Percentiles rank a stretch among this genome's conserved stretches.
Conservation (phyloP, 2,329 filamentous ascomycete species). For the Colletotrichum lentis region DNA sequence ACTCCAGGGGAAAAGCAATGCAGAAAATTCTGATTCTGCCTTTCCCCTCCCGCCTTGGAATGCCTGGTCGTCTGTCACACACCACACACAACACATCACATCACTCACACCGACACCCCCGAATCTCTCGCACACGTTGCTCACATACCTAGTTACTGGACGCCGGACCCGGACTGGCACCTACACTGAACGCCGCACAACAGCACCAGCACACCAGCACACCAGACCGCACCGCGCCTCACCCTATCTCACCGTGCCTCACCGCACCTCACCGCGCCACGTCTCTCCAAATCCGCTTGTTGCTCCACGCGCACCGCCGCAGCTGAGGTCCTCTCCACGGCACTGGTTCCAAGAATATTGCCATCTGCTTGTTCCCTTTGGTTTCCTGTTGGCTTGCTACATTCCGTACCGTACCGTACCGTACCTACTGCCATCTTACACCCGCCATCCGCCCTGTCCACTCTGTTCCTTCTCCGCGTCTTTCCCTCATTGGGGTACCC, state of each 20-base stretch:
- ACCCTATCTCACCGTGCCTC: neutral
- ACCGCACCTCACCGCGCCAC: neutral
- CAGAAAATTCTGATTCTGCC: conserved; percentile 30
- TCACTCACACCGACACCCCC: conserved; percentile 13
- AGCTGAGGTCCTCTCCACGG: conserved; percentile 16
- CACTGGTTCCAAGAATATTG: conserved; percentile 1
- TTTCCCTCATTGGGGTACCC: conserved; percentile 11
- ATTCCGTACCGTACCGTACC: conserved; percentile 5
- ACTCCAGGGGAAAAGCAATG: conserved; percentile 14
- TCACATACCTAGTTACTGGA: conserved; percentile 4
- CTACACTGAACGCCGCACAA: conserved; percentile 5
- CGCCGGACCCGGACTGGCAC: conserved; percentile 1
- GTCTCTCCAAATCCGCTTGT: conserved; percentile 22
- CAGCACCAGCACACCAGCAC: conserved; percentile 1
- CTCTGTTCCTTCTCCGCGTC: neutral
- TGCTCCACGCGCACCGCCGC: conserved; percentile 33
- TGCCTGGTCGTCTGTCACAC: conserved; percentile 24
- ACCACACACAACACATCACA: conserved; percentile 16
- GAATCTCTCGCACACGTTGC: conserved; percentile 9
- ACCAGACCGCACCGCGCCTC: neutral
- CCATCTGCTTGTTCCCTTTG: neutral
- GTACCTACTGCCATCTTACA: neutral
- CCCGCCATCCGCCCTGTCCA: conserved; percentile 5
- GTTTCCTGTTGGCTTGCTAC: conserved; percentile 17
- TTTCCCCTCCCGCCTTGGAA: conserved; percentile 16